Conservation (phyloP, 2,329 filamentous ascomycete species). For the Verticillium dahliae region DNA sequence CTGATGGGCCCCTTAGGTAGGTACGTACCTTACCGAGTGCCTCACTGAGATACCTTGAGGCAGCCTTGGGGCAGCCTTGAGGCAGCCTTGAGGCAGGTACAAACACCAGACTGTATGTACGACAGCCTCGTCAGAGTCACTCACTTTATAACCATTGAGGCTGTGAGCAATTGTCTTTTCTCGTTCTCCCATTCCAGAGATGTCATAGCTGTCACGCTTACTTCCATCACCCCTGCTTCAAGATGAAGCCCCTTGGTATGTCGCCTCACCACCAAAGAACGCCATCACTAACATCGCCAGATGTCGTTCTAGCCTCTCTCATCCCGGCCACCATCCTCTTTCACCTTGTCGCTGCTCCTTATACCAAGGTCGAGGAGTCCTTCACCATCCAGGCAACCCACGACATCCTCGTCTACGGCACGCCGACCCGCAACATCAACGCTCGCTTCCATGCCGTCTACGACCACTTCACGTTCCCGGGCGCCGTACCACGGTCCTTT, state of each 20-base stretch:
- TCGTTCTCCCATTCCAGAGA: neutral
- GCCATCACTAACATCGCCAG: constrained; percentile 22
- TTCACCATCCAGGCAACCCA: constrained; percentile 95
- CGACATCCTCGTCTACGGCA: constrained; percentile 78
- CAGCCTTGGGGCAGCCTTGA: no score
- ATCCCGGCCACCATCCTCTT: constrained; percentile 58
- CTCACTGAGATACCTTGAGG: no score
- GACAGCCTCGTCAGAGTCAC: no score
- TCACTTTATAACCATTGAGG: no score
- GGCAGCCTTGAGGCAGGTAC: no score
- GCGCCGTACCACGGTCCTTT: constrained; percentile 87
- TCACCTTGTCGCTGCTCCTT: constrained; percentile 71
- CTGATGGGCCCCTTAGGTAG: no score
- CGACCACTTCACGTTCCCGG: constrained; percentile 87
- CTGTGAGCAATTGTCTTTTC: no score
- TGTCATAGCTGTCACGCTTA: neutral
- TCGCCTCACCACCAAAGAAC: constrained; percentile 10
- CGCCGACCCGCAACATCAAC: constrained; percentile 51
- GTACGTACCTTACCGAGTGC: neutral
- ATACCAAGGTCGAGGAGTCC: constrained; percentile 97
- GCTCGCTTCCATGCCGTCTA: constrained; percentile 57
- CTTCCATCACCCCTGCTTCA: neutral
- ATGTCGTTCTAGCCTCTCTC: constrained; percentile 42
- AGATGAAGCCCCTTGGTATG: constrained; percentile 16
- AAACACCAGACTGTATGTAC: no score